Percentiles rank a stretch among this genome's conserved stretches.
Evolutionary conservation across 2,329 filamentous ascomycete species (phyloP).

Genomic region (Xylariomycetidae sp.): DNA sequence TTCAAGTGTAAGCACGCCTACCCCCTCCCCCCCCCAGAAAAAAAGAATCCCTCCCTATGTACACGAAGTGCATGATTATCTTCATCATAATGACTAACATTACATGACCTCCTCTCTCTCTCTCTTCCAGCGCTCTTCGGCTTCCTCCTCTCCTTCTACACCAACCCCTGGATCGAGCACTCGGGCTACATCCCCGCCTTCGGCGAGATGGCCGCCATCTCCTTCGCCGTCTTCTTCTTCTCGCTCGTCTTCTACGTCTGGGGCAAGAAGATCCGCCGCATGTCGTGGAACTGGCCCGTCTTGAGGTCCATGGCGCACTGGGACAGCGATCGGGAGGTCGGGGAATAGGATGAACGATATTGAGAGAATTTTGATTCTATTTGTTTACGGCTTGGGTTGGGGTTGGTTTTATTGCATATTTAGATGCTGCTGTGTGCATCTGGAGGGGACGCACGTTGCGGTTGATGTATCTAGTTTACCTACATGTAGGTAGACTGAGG

Average conservation of each 20-base stretch:
- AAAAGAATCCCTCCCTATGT: not conserved
- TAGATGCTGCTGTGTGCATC: too few relatives aligned
- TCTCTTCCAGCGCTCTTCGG: conserved; percentile 29
- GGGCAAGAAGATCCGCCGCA: conserved; percentile 28
- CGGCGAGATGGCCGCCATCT: conserved; percentile 35
- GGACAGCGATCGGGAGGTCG: conserved; percentile 32
- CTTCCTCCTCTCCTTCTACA: conserved; percentile 39
- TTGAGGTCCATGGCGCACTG: conserved; percentile 23
- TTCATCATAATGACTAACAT: conserved; percentile 4
- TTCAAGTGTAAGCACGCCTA: conserved; percentile 33
- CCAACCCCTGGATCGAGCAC: conserved; percentile 34
- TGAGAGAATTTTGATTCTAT: too few relatives aligned
- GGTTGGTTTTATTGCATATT: too few relatives aligned
- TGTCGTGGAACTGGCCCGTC: conserved; percentile 29
- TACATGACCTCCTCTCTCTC: too few relatives aligned
- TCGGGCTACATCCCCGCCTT: conserved; percentile 32
- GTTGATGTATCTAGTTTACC: too few relatives aligned
- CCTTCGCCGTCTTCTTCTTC: conserved; percentile 27
- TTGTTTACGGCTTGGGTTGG: too few relatives aligned
- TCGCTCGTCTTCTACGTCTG: conserved; percentile 32
- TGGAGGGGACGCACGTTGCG: too few relatives aligned
- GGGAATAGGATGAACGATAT: too few relatives aligned
- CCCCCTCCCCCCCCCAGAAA: not conserved
- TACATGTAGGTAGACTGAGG: too few relatives aligned
- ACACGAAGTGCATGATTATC: not conserved